phyloP scores from a whole-genome alignment of 805 yeast species.

The Candida tibetensis region DNA sequence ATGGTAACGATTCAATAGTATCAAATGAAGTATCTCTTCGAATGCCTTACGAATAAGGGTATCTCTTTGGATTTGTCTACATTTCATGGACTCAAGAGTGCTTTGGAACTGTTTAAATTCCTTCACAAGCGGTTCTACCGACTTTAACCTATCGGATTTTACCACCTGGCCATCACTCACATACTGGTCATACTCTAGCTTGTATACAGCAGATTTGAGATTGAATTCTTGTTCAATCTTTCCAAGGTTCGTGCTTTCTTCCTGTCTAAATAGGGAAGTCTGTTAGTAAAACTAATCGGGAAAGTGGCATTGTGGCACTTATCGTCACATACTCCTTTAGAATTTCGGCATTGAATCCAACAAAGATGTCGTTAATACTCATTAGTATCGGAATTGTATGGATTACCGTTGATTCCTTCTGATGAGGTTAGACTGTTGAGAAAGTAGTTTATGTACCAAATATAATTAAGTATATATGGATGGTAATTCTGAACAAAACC shows the following conservation, averaged over 20 bases:
- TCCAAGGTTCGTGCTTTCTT: not conserved
- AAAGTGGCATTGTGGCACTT: not conserved
- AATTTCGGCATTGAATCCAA: not conserved
- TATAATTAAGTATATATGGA: no score
- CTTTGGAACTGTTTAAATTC: not conserved
- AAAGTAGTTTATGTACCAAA: no score
- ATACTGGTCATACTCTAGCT: not conserved
- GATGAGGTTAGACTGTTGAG: no score
- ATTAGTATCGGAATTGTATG: no score
- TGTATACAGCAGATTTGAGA: not conserved
- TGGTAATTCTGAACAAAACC: no score
- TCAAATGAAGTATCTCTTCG: slow-evolving; percentile 20
- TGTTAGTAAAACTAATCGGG: not conserved
- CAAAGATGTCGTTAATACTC: not conserved
- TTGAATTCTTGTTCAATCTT: not conserved
- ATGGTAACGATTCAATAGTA: slow-evolving; percentile 19
- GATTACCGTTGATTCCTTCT: no score
- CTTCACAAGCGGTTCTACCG: not conserved
- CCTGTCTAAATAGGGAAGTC: not conserved
- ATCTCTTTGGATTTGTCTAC: slow-evolving; percentile 17
- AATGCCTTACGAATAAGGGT: slow-evolving; percentile 15
- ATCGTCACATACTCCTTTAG: not conserved
- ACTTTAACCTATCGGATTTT: not conserved
- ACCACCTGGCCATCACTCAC: not conserved
- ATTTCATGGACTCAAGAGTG: not conserved